These are phyloP conservation scores for Mallotus repandus DNA, from an alignment of 441 rosid species.

Conservation along the genomic window DNA sequence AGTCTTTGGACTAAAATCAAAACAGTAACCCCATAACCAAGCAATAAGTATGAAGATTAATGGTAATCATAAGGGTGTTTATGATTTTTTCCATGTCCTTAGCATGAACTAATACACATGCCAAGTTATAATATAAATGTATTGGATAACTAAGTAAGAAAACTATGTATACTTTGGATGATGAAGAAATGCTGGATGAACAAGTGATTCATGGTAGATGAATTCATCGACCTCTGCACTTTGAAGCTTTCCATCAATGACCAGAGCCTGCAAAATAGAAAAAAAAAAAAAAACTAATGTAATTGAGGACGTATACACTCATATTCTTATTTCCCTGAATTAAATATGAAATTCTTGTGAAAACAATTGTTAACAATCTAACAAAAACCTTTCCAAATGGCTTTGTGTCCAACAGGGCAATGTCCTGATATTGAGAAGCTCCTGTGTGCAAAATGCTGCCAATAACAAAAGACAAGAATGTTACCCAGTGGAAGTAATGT, in stretches of 20 bases:
- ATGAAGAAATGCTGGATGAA: constrained; percentile 56
- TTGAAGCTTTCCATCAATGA: constrained; percentile 70
- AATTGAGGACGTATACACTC: background rate
- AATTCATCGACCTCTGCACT: constrained; percentile 72
- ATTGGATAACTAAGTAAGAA: no score
- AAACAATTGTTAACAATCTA: background rate
- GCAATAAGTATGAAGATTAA: background rate
- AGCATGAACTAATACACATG: no score
- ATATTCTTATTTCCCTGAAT: background rate
- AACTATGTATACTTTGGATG: constrained; percentile 38
- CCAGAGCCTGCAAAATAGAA: constrained; percentile 35
- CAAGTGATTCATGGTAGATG: constrained; percentile 63
- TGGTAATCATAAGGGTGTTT: background rate
- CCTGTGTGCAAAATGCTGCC: constrained; percentile 56
- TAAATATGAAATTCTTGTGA: no score
- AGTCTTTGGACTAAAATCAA: constrained; percentile 36
- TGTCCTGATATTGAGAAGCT: constrained; percentile 53
- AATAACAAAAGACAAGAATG: background rate
- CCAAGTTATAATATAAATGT: no score
- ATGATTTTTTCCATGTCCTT: no score
- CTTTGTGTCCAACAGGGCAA: constrained; percentile 61
- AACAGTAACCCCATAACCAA: background rate
- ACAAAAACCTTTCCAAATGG: constrained; percentile 55
- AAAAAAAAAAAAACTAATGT: no score
- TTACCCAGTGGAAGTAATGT: background rate